Evolutionary conservation across 306 rosid species (phyloP), one percentile per base, ranked within the genome.

Genomic region (Abrus precatorius): DNA sequence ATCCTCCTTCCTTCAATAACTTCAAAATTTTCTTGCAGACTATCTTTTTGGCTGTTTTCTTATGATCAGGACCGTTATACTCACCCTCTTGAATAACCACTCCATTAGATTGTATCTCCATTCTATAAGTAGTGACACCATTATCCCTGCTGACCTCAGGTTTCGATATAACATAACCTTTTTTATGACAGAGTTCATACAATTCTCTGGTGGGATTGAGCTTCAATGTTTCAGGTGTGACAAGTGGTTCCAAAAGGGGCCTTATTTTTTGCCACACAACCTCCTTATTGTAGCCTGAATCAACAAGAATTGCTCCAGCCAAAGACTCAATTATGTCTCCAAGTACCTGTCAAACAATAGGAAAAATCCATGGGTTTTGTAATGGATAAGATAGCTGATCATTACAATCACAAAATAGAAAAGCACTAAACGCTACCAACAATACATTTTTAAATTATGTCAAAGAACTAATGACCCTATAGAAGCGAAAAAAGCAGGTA

Each of bases 321-420:
- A 94, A 57, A 83, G 98, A 92, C 85, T 94, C 97, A 1, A 94
- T 84, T 3, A 94, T 77, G 80, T 94, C 98, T 52, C 89, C 97
- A 30, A 94, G 92, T 32, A 92, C 98, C 97, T 94, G 61, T 68
- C 52, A 65, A 41, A 67, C 62, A 80, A 27, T 12, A 40, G 57
- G 71, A 78, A 56, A 50, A 74, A 63, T 64, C 56, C 13, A 36
- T 45, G 45, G 11, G 32, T 60, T 33, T 45, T 56, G 54, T 48
- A 48, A 78, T 57, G 62, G 3, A 20, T 60, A 30, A 14, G 30
- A 44, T 44, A 45, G 45, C 60, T 54, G 12, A 78, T 54, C 41
- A 55, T 40, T 34, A 40, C 4, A 41, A 1, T 77, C 61, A 60
- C 66, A 49, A 64, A 32, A 48, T 14, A 20, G 70, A 45, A 10